Evolutionary conservation across 192 early-diverging fungal species (phyloP), one percentile per base, ranked within the genome.

Genomic region (Backusella tuberculispora): DNA sequence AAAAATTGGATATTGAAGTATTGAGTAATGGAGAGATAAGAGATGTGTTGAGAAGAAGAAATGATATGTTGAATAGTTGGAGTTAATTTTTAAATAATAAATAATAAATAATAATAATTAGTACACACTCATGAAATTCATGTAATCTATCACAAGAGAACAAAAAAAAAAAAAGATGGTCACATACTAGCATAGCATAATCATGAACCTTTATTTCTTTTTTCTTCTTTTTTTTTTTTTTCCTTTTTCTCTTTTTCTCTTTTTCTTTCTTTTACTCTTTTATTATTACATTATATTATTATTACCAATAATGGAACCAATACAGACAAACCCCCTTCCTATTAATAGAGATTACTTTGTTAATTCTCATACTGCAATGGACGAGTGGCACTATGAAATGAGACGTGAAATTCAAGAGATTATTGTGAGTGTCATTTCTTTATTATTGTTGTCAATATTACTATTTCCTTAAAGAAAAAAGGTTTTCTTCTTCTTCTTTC

Each of bases 371-470:
- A 6, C 70, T 40, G 43, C 40, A 42, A 38, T 80, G 53, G 79
- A 80, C 12, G 84, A 84, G 73, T 88, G 87, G 90, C 83, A 85
- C 44, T 93, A 93, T 76, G 92, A 94, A 66, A 94, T 94, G 87
- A 86, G 94, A 37, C 84, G 91, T 34, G 92, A 94, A 44, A 92
- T 93, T 84, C 94, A 95, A 83, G 90, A 93, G 69, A 93, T 95
- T 45, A 44, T 92, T 7, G 81, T 83, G 71, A 40, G 77, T 76
- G 0, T 34, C 29, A n/a, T 34, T 34, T 34, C 29, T 34, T 34
- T 34, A 34, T 34, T 34, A 34, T 34, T 13, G 6, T 5, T 53
- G 66, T n/a, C 7, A 34, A 34, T 34, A 34, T 34, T 44, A 42
- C 1, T 67, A 10, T 53, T 60, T 29, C 9, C 56, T 21, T n/a